Evolutionary conservation across 352 stramenopile genomes (phyloP).

Genomic region (Aphanomyces euteiches): DNA sequence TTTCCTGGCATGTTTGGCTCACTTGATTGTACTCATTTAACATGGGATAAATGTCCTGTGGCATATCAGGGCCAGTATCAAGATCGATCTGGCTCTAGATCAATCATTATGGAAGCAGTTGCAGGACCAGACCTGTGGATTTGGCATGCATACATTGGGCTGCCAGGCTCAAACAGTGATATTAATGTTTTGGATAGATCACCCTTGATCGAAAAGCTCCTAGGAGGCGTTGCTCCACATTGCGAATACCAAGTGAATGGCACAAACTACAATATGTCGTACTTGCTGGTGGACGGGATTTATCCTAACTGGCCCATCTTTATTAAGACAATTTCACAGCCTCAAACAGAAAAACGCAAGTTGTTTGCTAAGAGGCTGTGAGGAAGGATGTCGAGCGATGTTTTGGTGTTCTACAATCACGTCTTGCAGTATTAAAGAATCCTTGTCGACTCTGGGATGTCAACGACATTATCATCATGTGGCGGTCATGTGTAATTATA

Average conservation of each 20-base stretch:
- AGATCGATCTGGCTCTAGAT: background rate
- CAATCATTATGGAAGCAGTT: conserved; percentile 13
- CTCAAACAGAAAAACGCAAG: background rate
- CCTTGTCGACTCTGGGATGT: background rate
- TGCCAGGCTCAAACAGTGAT: conserved; percentile 11
- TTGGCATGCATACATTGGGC: conserved; percentile 8
- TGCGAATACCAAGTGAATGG: conserved; percentile 9
- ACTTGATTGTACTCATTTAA: background rate
- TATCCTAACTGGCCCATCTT: conserved; percentile 1
- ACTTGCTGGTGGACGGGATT: conserved; percentile 15
- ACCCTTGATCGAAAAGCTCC: background rate
- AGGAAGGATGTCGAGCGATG: background rate
- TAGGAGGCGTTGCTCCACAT: background rate
- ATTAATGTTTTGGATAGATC: conserved; percentile 20
- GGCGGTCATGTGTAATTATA: background rate
- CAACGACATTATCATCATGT: conserved; percentile 3
- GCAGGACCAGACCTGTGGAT: background rate
- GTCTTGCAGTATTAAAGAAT: background rate
- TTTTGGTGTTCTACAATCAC: background rate
- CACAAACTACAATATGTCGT: conserved; percentile 5
- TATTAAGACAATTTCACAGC: conserved; percentile 9
- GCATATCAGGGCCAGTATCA: background rate
- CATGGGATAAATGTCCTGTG: background rate
- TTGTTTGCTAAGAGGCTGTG: background rate
- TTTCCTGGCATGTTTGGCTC: background rate